Evolutionary conservation across 192 early-diverging fungal species (phyloP).

Genomic region (Backusella macrospora): DNA sequence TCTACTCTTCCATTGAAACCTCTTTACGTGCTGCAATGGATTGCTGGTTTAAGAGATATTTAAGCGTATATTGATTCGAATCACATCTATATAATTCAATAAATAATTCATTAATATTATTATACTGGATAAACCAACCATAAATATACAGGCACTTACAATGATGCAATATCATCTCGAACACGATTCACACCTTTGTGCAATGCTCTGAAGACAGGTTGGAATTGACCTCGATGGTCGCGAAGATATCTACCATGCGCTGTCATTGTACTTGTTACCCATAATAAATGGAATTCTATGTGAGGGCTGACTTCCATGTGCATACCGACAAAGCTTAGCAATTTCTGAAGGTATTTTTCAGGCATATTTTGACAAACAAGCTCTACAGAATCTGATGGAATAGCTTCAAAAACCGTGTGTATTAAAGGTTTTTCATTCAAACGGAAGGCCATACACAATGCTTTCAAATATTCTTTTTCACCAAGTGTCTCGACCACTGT

Average conservation of each 20-base stretch:
- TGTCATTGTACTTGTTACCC: conserved; percentile 75
- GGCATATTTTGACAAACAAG: conserved; percentile 84
- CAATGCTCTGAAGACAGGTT: conserved; percentile 78
- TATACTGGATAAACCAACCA: conserved; percentile 8
- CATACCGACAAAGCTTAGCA: conserved; percentile 82
- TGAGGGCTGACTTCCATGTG: conserved; percentile 81
- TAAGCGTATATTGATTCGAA: conserved; percentile 74
- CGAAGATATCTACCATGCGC: conserved; percentile 79
- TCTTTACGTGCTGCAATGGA: conserved; percentile 8
- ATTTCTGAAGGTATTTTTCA: conserved; percentile 80
- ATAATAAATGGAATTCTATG: conserved; percentile 87
- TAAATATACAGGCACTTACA: conserved; percentile 50
- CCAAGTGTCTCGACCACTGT: conserved; percentile 76
- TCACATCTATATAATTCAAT: conserved; percentile 61
- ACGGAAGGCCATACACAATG: conserved; percentile 91
- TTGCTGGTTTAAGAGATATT: conserved; percentile 61
- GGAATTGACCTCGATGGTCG: conserved; percentile 61
- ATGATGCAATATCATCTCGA: conserved; percentile 58
- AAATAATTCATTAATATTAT: conserved; percentile 17
- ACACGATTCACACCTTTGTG: conserved; percentile 68
- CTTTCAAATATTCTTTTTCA: conserved; percentile 79
- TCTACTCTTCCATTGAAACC: conserved; percentile 23
- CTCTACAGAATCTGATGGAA: conserved; percentile 76
- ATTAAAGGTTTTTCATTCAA: conserved; percentile 86
- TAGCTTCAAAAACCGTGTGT: conserved; percentile 74